These are phyloP conservation scores for Tolypocladium cylindrosporum DNA, from an alignment of 2,329 filamentous ascomycete genomes.

Conservation along the genomic window DNA sequence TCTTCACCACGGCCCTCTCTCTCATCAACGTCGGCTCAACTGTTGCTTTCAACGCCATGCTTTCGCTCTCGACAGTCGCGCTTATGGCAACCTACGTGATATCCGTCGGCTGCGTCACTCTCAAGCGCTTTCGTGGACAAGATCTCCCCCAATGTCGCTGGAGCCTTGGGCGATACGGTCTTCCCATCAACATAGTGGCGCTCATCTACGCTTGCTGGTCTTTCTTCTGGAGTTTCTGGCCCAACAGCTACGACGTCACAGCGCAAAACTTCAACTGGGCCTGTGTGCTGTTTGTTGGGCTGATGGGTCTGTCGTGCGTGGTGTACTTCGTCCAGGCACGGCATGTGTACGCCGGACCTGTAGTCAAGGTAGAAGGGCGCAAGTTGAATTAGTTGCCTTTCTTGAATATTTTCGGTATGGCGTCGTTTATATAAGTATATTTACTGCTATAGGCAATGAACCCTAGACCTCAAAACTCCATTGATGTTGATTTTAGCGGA, in stretches of 20 bases:
- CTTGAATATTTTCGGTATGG: background rate
- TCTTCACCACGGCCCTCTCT: slow-evolving; percentile 17
- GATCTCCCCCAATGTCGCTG: slow-evolving; percentile 23
- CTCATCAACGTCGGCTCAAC: slow-evolving; percentile 23
- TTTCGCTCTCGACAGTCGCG: slow-evolving; percentile 20
- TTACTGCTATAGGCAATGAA: too few species aligned
- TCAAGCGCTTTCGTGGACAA: slow-evolving; percentile 21
- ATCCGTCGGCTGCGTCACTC: slow-evolving; percentile 20
- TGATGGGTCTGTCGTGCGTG: slow-evolving; percentile 3
- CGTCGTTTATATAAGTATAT: background rate
- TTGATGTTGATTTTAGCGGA: too few species aligned
- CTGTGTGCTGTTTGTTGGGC: slow-evolving; percentile 2
- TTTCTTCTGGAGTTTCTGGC: slow-evolving; percentile 10
- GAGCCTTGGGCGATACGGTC: slow-evolving; percentile 25
- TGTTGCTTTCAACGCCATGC: slow-evolving; percentile 22
- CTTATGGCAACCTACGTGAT: slow-evolving; percentile 23
- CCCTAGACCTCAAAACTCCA: background rate
- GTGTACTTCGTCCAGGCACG: slow-evolving; percentile 2
- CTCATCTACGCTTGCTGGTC: slow-evolving; percentile 11
- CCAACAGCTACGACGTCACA: slow-evolving; percentile 2
- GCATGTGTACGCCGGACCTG: slow-evolving; percentile 4
- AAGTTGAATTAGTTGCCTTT: slow-evolving; percentile 2
- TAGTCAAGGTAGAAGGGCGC: slow-evolving; percentile 3
- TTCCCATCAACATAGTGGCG: slow-evolving; percentile 24
- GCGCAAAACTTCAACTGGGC: slow-evolving; percentile 6